These are phyloP conservation scores for Rhododendron mucronatum DNA, from an alignment of 148 eudicot species.

Conservation along the genomic window DNA sequence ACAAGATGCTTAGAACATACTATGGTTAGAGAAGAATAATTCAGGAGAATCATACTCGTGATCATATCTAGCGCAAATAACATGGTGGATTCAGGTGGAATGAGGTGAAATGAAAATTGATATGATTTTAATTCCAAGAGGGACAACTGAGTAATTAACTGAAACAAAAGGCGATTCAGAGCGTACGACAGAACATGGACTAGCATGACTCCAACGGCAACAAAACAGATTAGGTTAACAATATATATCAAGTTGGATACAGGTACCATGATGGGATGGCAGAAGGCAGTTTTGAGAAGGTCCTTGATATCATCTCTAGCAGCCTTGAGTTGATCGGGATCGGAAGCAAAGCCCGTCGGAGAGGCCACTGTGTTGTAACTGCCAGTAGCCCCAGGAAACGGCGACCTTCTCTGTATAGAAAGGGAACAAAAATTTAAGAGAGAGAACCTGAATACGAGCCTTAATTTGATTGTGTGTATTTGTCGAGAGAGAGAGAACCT, in stretches of 20 bases:
- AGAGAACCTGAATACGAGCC: background rate
- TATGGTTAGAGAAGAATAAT: background rate
- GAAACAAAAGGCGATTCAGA: background rate
- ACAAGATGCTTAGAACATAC: background rate
- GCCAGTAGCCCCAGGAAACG: background rate
- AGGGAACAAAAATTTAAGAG: background rate
- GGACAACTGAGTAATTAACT: background rate
- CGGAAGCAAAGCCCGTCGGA: constrained; percentile 9
- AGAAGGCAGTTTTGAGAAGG: constrained; percentile 8
- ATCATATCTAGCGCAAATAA: background rate
- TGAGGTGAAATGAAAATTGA: background rate
- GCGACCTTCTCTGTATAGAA: constrained; percentile 1
- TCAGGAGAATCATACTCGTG: background rate
- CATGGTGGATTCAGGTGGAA: background rate
- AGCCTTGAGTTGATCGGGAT: constrained; percentile 14
- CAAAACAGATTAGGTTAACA: background rate
- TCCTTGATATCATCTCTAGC: constrained; percentile 17
- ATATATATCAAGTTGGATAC: background rate
- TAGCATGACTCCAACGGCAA: background rate
- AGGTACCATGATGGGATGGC: constrained; percentile 13
- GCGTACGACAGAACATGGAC: background rate
- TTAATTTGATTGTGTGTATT: background rate
- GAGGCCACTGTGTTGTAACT: constrained; percentile 9
- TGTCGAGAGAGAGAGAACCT: background rate
- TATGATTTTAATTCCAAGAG: background rate